Base-by-base conservation (phyloP, 2,329 filamentous ascomycete species). In the Phyllosticta paracitricarpa region DNA sequence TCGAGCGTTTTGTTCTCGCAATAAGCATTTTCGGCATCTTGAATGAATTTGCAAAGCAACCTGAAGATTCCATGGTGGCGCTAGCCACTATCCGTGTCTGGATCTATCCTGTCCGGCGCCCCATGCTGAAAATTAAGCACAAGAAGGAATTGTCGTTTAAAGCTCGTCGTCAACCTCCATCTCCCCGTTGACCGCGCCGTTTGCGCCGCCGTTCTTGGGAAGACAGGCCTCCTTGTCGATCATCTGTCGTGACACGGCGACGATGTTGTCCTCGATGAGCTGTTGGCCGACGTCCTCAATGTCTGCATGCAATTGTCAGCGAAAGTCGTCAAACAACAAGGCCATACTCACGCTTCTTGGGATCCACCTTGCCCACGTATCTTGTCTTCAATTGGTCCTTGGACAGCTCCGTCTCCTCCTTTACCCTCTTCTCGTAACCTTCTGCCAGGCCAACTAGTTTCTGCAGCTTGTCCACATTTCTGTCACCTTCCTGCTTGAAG, bases 221-320 rank as follows among this genome's bases (percentile, higher is more conserved):
- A 96, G 89, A 4, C 91, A 94, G 3, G 94, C 94, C 76, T 99
- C 94, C 79, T 97, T 97, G 79, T 97, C 94, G 70, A 99, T 97
- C 93, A 99, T 97, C 76, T 97, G 94, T 74, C 93, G 84, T 66
- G 91, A 95, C n/a, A 99, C 92, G 3, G 91, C 90, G 12, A 99
- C 94, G 66, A 99, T 99, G 77, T 99, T 99, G 83, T 99, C 94
- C 78, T 99, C 95, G 70, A 99, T 97, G 66, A 97, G 83, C 74
- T 95, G 87, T 77, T 97, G 92, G 61, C 94, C 94, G 55, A 99
- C 90, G 68, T 96, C 91, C 76, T 97, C 92, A 72, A 99, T 83
- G 75, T 99, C 82, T 84, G 66, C 30, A 28, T 8, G 19, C n/a
- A 53, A 0, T 35, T 17, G 63, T 73, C 63, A 73, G 69, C 28